Evolutionary conservation across 2,329 filamentous ascomycete species (phyloP).

Genomic region (Diplodia sapinea): DNA sequence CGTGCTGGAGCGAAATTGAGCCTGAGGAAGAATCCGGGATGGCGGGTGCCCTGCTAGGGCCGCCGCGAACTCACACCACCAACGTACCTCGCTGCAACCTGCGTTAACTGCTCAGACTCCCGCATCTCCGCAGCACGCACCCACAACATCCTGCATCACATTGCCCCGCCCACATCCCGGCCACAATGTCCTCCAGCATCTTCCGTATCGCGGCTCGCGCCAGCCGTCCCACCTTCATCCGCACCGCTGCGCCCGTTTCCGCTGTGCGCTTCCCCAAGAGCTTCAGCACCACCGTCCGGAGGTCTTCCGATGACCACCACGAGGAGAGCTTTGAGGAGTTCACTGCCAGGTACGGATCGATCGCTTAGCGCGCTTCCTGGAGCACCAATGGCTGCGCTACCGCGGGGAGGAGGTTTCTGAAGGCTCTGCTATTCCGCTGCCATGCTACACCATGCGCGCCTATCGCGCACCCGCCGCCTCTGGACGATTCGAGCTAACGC

Average conservation of each 20-base stretch:
- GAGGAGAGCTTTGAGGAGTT: conserved; percentile 99
- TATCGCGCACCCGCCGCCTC: conserved; percentile 1
- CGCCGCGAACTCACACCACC: conserved; percentile 25
- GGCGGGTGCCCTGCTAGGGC: conserved; percentile 14
- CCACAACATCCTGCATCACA: conserved; percentile 33
- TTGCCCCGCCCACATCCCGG: conserved; percentile 31
- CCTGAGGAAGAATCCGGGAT: conserved; percentile 26
- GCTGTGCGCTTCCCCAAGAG: conserved; percentile 35
- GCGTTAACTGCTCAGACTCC: conserved; percentile 28
- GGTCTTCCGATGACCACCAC: conserved; percentile 63
- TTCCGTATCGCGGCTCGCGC: conserved; percentile 72
- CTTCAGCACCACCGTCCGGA: conserved; percentile 59
- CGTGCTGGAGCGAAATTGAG: conserved; percentile 7
- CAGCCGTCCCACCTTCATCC: conserved; percentile 60
- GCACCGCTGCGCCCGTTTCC: conserved; percentile 60
- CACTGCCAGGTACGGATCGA: conserved; percentile 78
- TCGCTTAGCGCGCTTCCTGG: conserved; percentile 3
- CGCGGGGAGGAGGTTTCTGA: conserved; percentile 4
- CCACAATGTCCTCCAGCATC: conserved; percentile 68
- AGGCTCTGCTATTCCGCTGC: conserved; percentile 22
- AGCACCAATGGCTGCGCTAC: conserved; percentile 23
- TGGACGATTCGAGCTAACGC: conserved; percentile 18
- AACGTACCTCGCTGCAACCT: conserved; percentile 28
- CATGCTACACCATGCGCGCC: conserved; percentile 1
- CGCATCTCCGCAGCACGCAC: conserved; percentile 38